These are phyloP conservation scores for Beauveria sp. DNA, from an alignment of 2,329 filamentous ascomycete genomes.

Conservation along the genomic window DNA sequence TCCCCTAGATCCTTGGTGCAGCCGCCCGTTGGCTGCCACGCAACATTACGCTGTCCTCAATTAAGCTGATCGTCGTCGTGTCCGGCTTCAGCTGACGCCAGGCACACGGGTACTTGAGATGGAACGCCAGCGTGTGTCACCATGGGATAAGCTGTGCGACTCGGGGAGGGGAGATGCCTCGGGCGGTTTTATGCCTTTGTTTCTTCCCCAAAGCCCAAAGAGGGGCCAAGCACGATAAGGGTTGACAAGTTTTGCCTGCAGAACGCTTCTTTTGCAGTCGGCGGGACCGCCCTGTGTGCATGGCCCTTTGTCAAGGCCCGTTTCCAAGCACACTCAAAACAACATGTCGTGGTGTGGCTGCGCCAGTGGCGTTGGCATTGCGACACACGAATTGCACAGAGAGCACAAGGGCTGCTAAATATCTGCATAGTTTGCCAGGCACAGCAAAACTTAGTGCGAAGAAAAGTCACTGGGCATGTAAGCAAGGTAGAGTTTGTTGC, in stretches of 20 bases:
- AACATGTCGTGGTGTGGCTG: neutral
- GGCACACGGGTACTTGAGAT: constrained; percentile 7
- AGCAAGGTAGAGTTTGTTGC: neutral
- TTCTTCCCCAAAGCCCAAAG: neutral
- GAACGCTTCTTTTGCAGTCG: neutral
- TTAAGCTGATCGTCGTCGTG: neutral
- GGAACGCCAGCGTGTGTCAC: neutral
- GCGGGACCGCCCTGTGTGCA: neutral
- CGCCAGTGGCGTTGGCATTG: neutral
- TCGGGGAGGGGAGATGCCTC: neutral
- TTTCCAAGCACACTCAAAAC: neutral
- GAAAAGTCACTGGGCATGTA: neutral
- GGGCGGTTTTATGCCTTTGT: neutral
- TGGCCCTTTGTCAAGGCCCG: neutral
- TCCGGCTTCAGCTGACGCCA: neutral
- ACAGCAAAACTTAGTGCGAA: too few species aligned
- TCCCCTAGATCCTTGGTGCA: neutral
- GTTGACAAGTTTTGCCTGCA: neutral
- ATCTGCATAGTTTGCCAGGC: too few species aligned
- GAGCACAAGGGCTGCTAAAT: too few species aligned
- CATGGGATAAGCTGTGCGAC: neutral
- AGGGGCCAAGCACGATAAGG: neutral
- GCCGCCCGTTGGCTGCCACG: too few species aligned
- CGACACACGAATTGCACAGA: neutral
- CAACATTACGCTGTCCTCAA: too few species aligned